A percentile compares a stretch with the other conserved stretches of the same genome.
Conservation (phyloP, 805 yeast genomes). For the Yarrowia keelungensis region DNA sequence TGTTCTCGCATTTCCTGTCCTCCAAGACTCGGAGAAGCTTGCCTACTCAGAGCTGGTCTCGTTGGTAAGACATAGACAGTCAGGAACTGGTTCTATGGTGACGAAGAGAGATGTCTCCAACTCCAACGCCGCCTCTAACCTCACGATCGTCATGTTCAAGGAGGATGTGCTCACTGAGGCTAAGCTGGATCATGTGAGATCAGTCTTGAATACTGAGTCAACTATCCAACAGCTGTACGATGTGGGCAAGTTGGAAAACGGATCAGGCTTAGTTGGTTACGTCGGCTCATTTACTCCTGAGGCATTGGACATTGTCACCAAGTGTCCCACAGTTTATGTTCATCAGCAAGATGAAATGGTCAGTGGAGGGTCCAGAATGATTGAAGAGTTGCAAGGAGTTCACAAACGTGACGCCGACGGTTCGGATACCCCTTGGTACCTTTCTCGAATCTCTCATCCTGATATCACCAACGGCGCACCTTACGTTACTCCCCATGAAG, state of each 20-base stretch:
- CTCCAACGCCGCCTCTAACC: not conserved
- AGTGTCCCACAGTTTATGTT: not conserved
- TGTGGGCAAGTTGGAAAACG: not conserved
- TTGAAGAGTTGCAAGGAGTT: not conserved
- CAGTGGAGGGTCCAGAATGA: not conserved
- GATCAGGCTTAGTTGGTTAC: slow-evolving; percentile 10
- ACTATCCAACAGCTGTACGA: not conserved
- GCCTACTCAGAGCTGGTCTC: slow-evolving; percentile 1
- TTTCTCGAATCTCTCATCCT: slow-evolving; percentile 1
- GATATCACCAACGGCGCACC: slow-evolving; percentile 64
- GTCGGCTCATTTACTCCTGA: not conserved
- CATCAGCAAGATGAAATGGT: not conserved
- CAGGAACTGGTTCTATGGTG: too few species aligned
- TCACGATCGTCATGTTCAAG: slow-evolving; percentile 20
- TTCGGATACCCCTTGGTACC: not conserved
- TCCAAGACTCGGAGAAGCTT: not conserved
- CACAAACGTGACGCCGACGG: not conserved
- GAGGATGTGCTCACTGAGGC: not conserved
- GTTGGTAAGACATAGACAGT: not conserved
- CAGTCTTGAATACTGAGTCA: not conserved
- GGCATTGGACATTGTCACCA: not conserved
- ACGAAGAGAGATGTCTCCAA: not conserved
- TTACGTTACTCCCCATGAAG: slow-evolving; percentile 72
- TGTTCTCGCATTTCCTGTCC: not conserved
- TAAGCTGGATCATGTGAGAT: slow-evolving; percentile 5